A percentile compares a stretch with the other conserved stretches of the same genome.
Conservation (phyloP, 129 eudicot species). For the Cynara cardunculus region DNA sequence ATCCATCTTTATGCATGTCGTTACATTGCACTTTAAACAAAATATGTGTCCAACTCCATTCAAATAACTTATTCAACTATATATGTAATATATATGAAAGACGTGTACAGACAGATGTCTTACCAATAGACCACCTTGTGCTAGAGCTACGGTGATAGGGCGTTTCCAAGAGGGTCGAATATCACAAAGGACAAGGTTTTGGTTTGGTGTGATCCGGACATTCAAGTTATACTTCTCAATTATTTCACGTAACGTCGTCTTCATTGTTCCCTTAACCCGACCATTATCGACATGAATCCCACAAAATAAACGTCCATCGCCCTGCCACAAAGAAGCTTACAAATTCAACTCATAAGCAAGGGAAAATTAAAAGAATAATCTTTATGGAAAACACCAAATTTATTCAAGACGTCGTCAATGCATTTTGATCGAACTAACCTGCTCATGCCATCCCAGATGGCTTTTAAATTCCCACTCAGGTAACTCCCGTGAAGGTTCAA, state of each 20-base stretch:
- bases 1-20: not conserved
- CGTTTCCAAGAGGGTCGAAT: conserved; percentile 76
- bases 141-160: conserved; percentile 82
- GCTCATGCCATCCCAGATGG: conserved; percentile 93
- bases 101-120: conserved; percentile 5
- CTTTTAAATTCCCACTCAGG: conserved; percentile 98
- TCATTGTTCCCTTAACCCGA: conserved; percentile 73
- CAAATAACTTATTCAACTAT: too few relatives aligned
- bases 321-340: conserved; percentile 39
- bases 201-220: conserved; percentile 91
- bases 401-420: too few relatives aligned
- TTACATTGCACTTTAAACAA: not conserved
- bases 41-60: too few relatives aligned
- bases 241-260: conserved; percentile 71
- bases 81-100: not conserved
- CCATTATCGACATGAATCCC: conserved; percentile 95
- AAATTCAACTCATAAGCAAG: not conserved
- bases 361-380: not conserved
- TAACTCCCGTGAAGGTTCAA: conserved; percentile 71
- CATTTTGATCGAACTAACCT: conserved; percentile 43
- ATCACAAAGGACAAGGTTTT: conserved; percentile 83
- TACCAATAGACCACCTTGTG: conserved; percentile 90
- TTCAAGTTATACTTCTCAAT: conserved; percentile 86
- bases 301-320: conserved; percentile 87
- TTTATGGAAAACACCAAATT: too few relatives aligned